Evolutionary conservation across 257 asterid genomes (phyloP).

Genomic region (Forsythia suspensa): DNA sequence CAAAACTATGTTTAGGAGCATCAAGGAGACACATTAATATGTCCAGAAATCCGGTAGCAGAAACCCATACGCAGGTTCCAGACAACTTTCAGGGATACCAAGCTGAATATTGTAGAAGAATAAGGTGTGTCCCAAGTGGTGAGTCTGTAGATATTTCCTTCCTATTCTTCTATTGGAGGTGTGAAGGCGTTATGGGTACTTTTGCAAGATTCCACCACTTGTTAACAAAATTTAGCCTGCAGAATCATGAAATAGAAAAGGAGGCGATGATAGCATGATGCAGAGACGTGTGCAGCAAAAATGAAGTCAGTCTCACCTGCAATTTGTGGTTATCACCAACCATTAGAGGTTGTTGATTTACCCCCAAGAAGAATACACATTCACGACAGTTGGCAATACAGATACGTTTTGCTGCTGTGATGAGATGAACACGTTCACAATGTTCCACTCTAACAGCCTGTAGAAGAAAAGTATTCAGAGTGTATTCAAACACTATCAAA

Average conservation of each 20-base stretch:
- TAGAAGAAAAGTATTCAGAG: slow-evolving; percentile 17
- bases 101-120: background rate
- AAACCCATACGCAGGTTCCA: background rate
- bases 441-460: slow-evolving; percentile 97
- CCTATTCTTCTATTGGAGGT: background rate
- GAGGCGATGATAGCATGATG: slow-evolving; percentile 4
- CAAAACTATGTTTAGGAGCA: background rate
- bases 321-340: slow-evolving; percentile 98
- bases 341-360: slow-evolving; percentile 85
- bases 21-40: slow-evolving; percentile 2
- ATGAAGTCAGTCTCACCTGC: slow-evolving; percentile 55
- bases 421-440: slow-evolving; percentile 95
- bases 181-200: background rate
- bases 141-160: background rate
- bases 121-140: background rate
- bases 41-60: background rate
- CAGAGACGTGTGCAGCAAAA: slow-evolving; percentile 12
- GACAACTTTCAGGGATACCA: background rate
- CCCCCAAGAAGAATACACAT: slow-evolving; percentile 89
- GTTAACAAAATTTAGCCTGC: background rate
- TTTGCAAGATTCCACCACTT: background rate
- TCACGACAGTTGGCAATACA: slow-evolving; percentile 96
- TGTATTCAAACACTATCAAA: background rate
- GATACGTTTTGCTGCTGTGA: slow-evolving; percentile 86
- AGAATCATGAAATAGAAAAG: background rate